Evolutionary conservation across 768 basidiomycete genomes (phyloP).

Genomic region (Porphyrellus cyaneotinctus): DNA sequence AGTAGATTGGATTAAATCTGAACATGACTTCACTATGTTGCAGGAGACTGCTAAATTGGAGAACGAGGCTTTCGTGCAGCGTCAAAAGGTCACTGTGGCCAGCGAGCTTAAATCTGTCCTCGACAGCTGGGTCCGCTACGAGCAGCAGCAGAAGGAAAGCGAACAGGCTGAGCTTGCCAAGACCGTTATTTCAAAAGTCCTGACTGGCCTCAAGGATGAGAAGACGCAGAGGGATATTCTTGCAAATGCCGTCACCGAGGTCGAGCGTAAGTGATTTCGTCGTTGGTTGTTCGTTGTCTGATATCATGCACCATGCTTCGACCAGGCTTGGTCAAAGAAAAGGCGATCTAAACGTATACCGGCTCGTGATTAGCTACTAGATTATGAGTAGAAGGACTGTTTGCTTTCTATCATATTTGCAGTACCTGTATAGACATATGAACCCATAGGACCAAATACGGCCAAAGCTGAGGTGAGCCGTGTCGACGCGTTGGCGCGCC

Average conservation of each 20-base stretch:
- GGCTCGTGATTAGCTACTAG: conserved; percentile 24
- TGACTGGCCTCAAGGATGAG: conserved; percentile 78
- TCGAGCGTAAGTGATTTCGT: conserved; percentile 76
- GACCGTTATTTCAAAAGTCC: conserved; percentile 84
- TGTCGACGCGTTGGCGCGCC: conserved; percentile 29
- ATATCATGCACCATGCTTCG: background rate
- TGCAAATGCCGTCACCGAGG: conserved; percentile 71
- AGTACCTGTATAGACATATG: background rate
- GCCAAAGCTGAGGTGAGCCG: conserved; percentile 30
- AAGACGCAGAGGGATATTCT: conserved; percentile 87
- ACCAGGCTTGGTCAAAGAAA: conserved; percentile 85
- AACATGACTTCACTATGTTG: background rate
- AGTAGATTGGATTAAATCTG: background rate
- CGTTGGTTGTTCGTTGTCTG: background rate
- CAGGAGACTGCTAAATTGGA: conserved; percentile 93
- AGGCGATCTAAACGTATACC: conserved; percentile 66
- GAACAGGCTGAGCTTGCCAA: conserved; percentile 92
- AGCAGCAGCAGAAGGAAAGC: conserved; percentile 94
- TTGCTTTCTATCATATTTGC: conserved; percentile 7
- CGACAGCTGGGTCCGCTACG: conserved; percentile 97
- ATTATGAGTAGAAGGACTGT: conserved; percentile 24
- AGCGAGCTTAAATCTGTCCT: conserved; percentile 90
- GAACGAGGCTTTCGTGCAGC: conserved; percentile 82
- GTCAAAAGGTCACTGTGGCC: conserved; percentile 83
- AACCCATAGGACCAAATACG: conserved; percentile 15